Evolutionary conservation across 2,329 filamentous ascomycete species (phyloP).

Genomic region (Fusarium albidum): DNA sequence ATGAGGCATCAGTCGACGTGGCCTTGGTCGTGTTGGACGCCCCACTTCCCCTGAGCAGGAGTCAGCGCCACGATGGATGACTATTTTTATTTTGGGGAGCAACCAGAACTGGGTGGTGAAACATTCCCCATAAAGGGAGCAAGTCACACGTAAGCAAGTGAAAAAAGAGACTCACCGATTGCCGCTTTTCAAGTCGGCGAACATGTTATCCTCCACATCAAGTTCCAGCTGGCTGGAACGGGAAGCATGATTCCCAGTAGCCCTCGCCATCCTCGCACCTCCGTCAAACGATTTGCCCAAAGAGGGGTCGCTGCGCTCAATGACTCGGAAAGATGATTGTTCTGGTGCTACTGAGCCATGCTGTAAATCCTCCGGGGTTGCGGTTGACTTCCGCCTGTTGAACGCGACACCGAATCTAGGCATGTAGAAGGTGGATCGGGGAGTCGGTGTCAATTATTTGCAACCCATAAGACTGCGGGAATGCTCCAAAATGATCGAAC

Average conservation of each 20-base stretch:
- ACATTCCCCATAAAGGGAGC: slow-evolving; percentile 24
- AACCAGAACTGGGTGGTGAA: slow-evolving; percentile 26
- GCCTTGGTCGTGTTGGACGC: slow-evolving; percentile 69
- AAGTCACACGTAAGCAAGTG: slow-evolving; percentile 28
- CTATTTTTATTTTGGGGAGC: slow-evolving; percentile 36
- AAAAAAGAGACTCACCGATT: slow-evolving; percentile 58
- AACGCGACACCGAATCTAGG: slow-evolving; percentile 69
- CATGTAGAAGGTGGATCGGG: slow-evolving; percentile 54
- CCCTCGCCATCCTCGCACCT: slow-evolving; percentile 53
- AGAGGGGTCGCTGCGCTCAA: slow-evolving; percentile 60
- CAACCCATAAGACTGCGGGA: slow-evolving; percentile 35
- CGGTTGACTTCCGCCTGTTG: slow-evolving; percentile 67
- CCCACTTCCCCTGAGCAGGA: slow-evolving; percentile 62
- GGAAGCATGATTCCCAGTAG: slow-evolving; percentile 46
- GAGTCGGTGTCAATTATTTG: slow-evolving; percentile 34
- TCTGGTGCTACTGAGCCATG: slow-evolving; percentile 56
- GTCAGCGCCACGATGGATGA: slow-evolving; percentile 46
- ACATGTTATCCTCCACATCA: slow-evolving; percentile 66
- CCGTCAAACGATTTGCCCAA: slow-evolving; percentile 60
- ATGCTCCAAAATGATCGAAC: slow-evolving; percentile 9
- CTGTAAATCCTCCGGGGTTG: slow-evolving; percentile 61
- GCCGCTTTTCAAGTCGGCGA: slow-evolving; percentile 61
- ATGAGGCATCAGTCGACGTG: slow-evolving; percentile 67
- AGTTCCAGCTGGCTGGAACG: slow-evolving; percentile 49
- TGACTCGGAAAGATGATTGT: slow-evolving; percentile 65